Percentiles rank a stretch among this genome's conserved stretches.
Evolutionary conservation across 148 eudicot genomes (phyloP).

Genomic region (Persicaria tinctoria): DNA sequence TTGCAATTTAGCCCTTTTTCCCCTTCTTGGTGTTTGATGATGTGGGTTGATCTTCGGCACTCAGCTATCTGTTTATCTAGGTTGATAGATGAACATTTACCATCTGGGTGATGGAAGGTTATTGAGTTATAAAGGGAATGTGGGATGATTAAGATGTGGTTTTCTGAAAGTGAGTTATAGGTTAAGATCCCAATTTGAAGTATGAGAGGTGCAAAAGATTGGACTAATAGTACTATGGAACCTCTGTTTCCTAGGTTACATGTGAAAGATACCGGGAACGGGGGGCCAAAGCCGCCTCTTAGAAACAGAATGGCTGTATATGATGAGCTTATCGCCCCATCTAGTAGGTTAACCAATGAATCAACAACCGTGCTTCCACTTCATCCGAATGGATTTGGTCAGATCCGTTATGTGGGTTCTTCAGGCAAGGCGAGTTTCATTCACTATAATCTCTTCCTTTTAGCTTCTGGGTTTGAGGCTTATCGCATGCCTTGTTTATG

Average conservation of each 20-base stretch:
- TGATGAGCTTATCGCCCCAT: slow-evolving; percentile 78
- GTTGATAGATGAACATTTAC: neutral
- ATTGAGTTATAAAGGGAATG: neutral
- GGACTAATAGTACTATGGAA: slow-evolving; percentile 32
- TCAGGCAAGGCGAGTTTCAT: neutral
- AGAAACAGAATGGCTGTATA: slow-evolving; percentile 96
- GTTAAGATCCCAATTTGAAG: neutral
- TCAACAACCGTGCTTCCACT: neutral
- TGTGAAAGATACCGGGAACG: slow-evolving; percentile 85
- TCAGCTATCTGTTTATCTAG: neutral
- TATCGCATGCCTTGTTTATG: neutral
- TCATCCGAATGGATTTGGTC: neutral
- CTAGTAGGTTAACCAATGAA: slow-evolving; percentile 47
- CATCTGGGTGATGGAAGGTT: neutral
- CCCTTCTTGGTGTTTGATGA: neutral
- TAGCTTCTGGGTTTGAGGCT: neutral
- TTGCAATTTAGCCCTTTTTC: too few species aligned
- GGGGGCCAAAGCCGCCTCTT: slow-evolving; percentile 96
- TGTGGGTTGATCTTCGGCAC: neutral
- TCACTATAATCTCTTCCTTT: neutral
- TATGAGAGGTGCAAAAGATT: slow-evolving; percentile 6
- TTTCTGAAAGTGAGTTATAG: neutral
- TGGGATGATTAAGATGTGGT: neutral
- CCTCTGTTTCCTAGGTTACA: slow-evolving; percentile 92
- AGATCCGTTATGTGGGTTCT: neutral